phyloP scores from a whole-genome alignment of 2,329 filamentous ascomycete genomes.

The Periconia macrospinosa region DNA sequence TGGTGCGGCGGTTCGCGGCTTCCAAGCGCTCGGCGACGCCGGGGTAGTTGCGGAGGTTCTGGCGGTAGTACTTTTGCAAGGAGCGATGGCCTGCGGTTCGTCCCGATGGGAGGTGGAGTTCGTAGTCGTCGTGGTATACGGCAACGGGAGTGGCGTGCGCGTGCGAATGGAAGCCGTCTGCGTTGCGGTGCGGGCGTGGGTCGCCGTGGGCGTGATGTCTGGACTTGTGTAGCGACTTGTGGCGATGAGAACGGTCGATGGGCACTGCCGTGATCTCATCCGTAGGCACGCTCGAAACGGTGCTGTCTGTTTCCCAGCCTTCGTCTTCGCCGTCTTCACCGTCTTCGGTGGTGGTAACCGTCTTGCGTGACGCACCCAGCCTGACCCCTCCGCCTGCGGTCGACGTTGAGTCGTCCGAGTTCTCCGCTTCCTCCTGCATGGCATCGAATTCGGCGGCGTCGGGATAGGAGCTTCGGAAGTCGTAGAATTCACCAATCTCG shows the following conservation, averaged over 20 bases:
- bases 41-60: conserved; percentile 87
- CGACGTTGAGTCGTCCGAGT: conserved; percentile 51
- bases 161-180: conserved; percentile 79
- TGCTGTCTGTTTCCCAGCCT: conserved; percentile 94
- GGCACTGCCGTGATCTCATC: conserved; percentile 80
- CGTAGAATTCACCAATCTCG: conserved; percentile 94
- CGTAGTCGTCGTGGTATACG: conserved; percentile 89
- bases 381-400: conserved; percentile 64
- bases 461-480: conserved; percentile 94
- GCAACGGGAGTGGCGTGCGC: conserved; percentile 72
- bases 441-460: conserved; percentile 69
- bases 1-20: conserved; percentile 67
- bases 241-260: conserved; percentile 72
- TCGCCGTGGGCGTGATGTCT: conserved; percentile 75
- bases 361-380: conserved; percentile 64
- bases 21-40: conserved; percentile 74
- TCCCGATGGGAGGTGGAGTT: conserved; percentile 89
- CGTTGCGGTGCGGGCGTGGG: conserved; percentile 71
- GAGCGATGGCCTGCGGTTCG: conserved; percentile 88
- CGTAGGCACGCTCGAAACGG: conserved; percentile 80
- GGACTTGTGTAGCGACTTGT: conserved; percentile 71
- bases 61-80: conserved; percentile 83
- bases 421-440: conserved; percentile 38
- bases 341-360: conserved; percentile 41
- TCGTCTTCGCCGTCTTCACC: conserved; percentile 66